Base-by-base conservation (phyloP, 257 asterid species). In the Nicotiana tabacum region DNA sequence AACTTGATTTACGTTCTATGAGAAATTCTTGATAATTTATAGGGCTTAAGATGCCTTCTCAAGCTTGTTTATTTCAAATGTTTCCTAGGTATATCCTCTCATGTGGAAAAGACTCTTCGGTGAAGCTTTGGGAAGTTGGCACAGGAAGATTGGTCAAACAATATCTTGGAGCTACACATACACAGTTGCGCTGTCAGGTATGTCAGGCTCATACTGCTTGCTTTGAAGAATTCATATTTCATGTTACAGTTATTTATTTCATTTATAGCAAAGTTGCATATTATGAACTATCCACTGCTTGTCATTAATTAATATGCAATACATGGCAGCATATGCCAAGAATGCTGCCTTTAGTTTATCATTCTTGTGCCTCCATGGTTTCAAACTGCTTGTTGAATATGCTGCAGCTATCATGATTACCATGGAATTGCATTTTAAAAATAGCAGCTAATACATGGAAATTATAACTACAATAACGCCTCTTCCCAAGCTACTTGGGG, bases 41-140 rank as follows among this genome's bases (percentile, higher is more conserved):
- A 8, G 80, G 64, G 43, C 27, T 48, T 48, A 9, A 74, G n/a
- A 13, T 74, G 62, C 37, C 15, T 74, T 24, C 43, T 74, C 24
- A 74, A 74, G 62, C 62, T 74, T 74, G 80, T 27, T 72, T 24
- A 72, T 72, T 70, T 27, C 37, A 72, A 72, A 74, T 13, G 16
- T 84, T 83, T 77, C 57, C 60, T 87, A 94, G 98, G 91, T 94
- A 89, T 82, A 85, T 94, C 37, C 95, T 91, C 57, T 94, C 97
- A 69, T 88, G 93, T 46, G 96, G 96, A 84, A 94, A 92, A 88
- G 96, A 94, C 90, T 92, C 97, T 77, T 83, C 81, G 18, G 93
- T 94, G 83, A 94, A 94, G 88, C 91, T 94, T 35, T 94, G 98
- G 98, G 97, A 94, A 74, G 92, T 91, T 78, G 92, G 94, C 72